Evolutionary conservation across 106 monocot genomes (phyloP), one percentile per base, ranked within the genome.

Genomic region (Acorus calamus): DNA sequence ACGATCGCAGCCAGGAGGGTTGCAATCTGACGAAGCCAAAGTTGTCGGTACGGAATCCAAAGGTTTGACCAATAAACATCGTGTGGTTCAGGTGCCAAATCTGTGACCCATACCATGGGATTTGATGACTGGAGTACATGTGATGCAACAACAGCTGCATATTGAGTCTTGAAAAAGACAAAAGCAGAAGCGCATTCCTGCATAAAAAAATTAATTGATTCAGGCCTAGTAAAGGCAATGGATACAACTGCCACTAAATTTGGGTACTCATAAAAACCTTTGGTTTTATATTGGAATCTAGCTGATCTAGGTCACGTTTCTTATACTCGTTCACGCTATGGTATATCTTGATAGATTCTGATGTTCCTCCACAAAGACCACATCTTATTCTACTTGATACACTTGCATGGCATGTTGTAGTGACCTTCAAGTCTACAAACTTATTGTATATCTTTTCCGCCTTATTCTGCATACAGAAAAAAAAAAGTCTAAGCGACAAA

Each of bases 31-130:
- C 96, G 96, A 47, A 96, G 63, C 96, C 96, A 96, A 6, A 96
- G 80, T 60, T 84, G 87, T 52, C 66, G 73, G 61, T 81, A 91
- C 48, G 90, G 96, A 45, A 96, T 72, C 96, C 96, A 91, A 50
- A 96, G 80, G 71, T 96, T 96, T 74, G 96, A 96, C 96, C 96
- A 96, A 67, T 85, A 87, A 55, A 96, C 76, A 74, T 96, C 96
- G 70, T 80, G 74, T 12, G 91, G 96, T 61, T 84, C 96, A 14
- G 96, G 96, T 73, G 96, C 96, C 44, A 84, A 59, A 58, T 85
- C 73, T 60, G 85, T 87, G 13, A 96, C 91, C 90, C 90, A 96
- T 50, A 63, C 48, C 96, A 91, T 91, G 28, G 96, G 96, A 62
- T 91, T 96, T 72, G 90, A 91, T 70, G 96, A 78, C 66, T 96